These are phyloP conservation scores for Musa troglodytarum DNA, from an alignment of 176 grass and related monocot genomes.

Conservation along the genomic window DNA sequence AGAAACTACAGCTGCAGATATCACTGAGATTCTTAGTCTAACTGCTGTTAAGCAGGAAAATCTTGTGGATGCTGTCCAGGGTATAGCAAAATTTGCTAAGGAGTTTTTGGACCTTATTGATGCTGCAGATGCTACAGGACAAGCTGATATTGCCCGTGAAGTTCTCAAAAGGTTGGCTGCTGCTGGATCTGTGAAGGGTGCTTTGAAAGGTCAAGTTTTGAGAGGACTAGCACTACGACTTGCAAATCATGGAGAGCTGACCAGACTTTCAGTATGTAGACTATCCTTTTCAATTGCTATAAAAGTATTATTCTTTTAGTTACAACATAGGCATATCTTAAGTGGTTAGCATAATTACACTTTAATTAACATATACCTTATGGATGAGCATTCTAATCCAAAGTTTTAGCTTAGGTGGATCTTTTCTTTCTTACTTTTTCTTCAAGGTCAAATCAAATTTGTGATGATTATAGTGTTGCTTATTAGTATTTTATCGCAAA, in stretches of 20 bases:
- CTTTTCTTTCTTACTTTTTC: too few species aligned
- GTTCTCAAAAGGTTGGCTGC: slow-evolving; percentile 88
- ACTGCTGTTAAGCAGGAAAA: slow-evolving; percentile 95
- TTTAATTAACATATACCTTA: too few species aligned
- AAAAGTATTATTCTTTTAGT: too few species aligned
- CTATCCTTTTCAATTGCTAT: neutral
- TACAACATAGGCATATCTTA: neutral
- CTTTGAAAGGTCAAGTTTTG: slow-evolving; percentile 80
- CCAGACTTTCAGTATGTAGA: slow-evolving; percentile 77
- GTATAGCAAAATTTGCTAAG: slow-evolving; percentile 97
- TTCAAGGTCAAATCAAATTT: too few species aligned
- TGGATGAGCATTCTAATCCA: too few species aligned
- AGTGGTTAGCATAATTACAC: too few species aligned
- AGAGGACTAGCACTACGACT: slow-evolving; percentile 82
- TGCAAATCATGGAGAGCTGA: slow-evolving; percentile 98
- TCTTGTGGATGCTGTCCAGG: slow-evolving; percentile 83
- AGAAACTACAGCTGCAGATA: slow-evolving; percentile 61
- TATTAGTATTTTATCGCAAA: too few species aligned
- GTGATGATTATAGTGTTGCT: too few species aligned
- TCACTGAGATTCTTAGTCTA: slow-evolving; percentile 94
- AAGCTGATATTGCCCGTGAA: slow-evolving; percentile 85
- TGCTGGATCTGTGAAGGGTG: slow-evolving; percentile 94
- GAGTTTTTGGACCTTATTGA: slow-evolving; percentile 96
- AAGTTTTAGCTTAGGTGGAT: too few species aligned
- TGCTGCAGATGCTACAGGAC: slow-evolving; percentile 97